Evolutionary conservation across 495 filamentous ascomycete species (phyloP), one percentile per base, ranked within the genome.

Genomic region (Rusavskia elegans): DNA sequence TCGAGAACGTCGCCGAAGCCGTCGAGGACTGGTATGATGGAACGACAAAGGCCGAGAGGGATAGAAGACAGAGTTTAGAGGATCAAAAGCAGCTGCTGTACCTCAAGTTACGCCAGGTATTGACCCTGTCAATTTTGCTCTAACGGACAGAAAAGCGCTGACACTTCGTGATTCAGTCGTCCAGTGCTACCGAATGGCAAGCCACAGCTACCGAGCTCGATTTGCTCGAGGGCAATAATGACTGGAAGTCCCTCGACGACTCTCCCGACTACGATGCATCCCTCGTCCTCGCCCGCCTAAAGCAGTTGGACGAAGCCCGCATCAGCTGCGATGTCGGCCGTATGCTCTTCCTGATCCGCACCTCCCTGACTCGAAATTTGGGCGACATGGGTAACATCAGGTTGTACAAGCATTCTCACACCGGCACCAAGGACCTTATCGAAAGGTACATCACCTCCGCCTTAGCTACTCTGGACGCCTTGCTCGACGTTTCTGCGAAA

Each of bases 361-460:
- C 89, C 0, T 72, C 84, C 5, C 63, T 96, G 50, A 86, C 83
- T 32, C 82, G 89, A 30, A 80, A 87, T 57, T 61, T 95, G 35
- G 90, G 87, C 11, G 83, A 81, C 55, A 95, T 95, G 84, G 86
- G 83, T 48, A 84, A 89, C 63, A 72, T 82, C 10, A 75, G 79
- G 42, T 76, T 96, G 7, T 96, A 95, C 66, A 81, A 79, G 50
- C 85, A 94, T 59, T 83, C 84, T 2, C 82, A 92, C 61, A 77
- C 83, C 30, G 89, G 90, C 3, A 96, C 90, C 1, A 95, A 96
- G 64, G 68, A 74, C 32, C 66, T 96, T 44, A 86, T 95, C 53
- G 89, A 95, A 64, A 71, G 73, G 16, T 96, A 96, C 59, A 90
- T 94, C 51, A 78, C 82, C 38, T 83, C 87, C 0, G 81, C 85